Evolutionary conservation across 176 grass and related monocot species (phyloP).

Genomic region (Cenchrus americanus): DNA sequence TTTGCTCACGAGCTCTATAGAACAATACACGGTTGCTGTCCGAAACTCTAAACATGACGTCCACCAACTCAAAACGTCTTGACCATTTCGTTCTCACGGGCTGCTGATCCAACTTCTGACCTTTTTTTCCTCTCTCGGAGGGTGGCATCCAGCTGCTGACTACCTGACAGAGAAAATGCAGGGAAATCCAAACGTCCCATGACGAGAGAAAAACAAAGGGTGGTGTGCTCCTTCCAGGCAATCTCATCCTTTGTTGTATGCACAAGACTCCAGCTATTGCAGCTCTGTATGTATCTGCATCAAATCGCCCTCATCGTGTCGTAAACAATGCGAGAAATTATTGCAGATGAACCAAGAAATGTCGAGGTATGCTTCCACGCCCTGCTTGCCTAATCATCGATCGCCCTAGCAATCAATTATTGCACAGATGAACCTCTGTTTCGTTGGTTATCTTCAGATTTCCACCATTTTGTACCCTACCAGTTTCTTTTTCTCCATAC

Average conservation of each 20-base stretch:
- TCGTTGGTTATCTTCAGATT: conserved; percentile 3
- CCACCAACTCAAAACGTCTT: conserved; percentile 36
- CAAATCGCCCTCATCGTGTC: background rate
- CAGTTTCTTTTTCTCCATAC: background rate
- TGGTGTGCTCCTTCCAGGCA: background rate
- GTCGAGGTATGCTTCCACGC: background rate
- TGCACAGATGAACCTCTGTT: background rate
- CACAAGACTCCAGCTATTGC: background rate
- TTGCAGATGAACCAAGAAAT: background rate
- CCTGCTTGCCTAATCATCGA: no score
- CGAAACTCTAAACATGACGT: conserved; percentile 34
- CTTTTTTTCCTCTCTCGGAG: no score
- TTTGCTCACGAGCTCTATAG: conserved; percentile 2
- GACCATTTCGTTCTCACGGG: conserved; percentile 37
- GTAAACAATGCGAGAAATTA: background rate
- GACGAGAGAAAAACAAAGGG: background rate
- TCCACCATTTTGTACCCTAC: background rate
- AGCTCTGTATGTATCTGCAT: background rate
- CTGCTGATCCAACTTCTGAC: conserved; percentile 5
- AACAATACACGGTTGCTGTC: background rate
- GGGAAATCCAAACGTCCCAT: background rate
- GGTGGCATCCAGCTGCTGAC: background rate
- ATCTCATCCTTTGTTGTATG: background rate
- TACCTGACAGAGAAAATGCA: conserved; percentile 23
- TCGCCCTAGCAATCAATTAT: no score